Conservation (phyloP, 192 early-diverging fungal species). For the Coemansia sp. region DNA sequence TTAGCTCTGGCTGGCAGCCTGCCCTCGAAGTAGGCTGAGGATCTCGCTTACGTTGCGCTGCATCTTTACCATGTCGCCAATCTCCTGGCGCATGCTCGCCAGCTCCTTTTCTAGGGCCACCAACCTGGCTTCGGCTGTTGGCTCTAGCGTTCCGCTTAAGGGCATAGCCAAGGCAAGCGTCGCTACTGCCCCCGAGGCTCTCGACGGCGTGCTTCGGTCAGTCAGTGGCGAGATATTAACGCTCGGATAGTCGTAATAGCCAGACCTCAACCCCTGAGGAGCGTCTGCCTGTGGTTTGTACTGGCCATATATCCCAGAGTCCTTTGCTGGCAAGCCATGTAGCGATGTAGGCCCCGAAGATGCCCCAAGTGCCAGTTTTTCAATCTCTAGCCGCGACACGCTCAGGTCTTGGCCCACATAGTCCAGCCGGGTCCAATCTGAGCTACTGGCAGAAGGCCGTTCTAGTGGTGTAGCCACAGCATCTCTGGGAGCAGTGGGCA, state of each 20-base stretch:
- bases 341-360: neutral
- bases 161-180: neutral
- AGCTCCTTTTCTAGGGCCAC: conserved; percentile 24
- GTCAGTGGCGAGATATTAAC: conserved; percentile 1
- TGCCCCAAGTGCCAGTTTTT: neutral
- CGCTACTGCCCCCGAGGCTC: neutral
- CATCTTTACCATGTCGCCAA: conserved; percentile 30
- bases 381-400: neutral
- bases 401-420: conserved; percentile 1
- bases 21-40: conserved; percentile 16
- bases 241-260: conserved; percentile 1
- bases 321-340: neutral
- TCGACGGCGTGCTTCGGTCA: neutral
- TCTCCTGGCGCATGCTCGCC: conserved; percentile 20
- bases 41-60: conserved; percentile 25
- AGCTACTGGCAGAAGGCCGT: neutral
- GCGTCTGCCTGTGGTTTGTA: conserved; percentile 11
- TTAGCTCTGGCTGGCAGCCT: neutral
- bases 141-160: neutral
- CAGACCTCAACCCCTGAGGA: conserved; percentile 5
- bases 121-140: conserved; percentile 12
- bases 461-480: neutral
- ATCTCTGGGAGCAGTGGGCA: neutral
- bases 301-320: neutral
- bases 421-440: neutral